A percentile compares a stretch with the other conserved stretches of the same genome.
phyloP scores from a whole-genome alignment of 2,329 filamentous ascomycete genomes.

The Pyrenophora graminea region DNA sequence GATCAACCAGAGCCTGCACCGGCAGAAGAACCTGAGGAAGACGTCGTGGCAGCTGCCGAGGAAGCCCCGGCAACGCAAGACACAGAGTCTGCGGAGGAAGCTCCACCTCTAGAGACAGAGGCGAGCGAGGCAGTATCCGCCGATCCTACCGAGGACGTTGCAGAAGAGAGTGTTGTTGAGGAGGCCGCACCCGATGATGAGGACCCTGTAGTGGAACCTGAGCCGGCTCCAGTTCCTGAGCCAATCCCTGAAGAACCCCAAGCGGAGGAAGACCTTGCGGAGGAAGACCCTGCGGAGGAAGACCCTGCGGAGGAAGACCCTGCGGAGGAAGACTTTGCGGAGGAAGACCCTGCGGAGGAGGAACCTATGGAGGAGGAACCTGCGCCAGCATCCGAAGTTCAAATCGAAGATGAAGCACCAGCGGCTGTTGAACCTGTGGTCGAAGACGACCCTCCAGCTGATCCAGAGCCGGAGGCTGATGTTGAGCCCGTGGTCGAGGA shows the following conservation, averaged over 20 bases:
- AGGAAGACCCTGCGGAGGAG: too few relatives aligned
- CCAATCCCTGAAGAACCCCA: not conserved
- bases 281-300: too few relatives aligned
- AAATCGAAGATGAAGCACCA: not conserved
- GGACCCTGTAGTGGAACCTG: not conserved
- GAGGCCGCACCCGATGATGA: not conserved
- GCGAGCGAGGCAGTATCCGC: slow-evolving; percentile 3
- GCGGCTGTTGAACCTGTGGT: not conserved
- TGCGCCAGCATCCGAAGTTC: not conserved
- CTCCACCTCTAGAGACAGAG: slow-evolving; percentile 1
- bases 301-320: too few relatives aligned
- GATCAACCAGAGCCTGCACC: not conserved
- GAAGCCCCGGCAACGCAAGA: slow-evolving; percentile 4
- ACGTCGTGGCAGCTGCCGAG: not conserved
- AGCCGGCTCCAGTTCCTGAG: not conserved
- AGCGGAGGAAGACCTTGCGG: slow-evolving; percentile 2
- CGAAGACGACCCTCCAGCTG: not conserved
- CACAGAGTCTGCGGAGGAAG: slow-evolving; percentile 1
- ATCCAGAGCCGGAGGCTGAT: not conserved
- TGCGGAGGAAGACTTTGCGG: too few relatives aligned
- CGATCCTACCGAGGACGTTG: not conserved
- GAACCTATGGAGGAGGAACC: not conserved
- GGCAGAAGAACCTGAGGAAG: not conserved
- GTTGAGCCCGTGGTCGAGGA: not conserved
- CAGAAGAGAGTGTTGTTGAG: slow-evolving; percentile 1